Evolutionary conservation across 164 flowering plant species (phyloP), one percentile per base, ranked within the genome.

Genomic region (Stephania japonica): DNA sequence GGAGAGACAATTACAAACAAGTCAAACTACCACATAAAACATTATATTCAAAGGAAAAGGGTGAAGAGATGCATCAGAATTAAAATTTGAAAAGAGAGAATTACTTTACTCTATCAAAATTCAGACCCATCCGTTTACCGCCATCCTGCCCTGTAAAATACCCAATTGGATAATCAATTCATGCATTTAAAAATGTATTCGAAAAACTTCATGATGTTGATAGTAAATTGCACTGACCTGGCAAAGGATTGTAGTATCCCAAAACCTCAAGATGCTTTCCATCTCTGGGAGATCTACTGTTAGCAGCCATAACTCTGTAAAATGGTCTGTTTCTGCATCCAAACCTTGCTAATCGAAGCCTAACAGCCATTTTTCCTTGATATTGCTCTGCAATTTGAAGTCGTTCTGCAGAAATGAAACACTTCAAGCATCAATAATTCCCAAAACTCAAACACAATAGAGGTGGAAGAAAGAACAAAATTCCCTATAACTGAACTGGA

Each of bases 91-190:
- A 73, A 8, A 41, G 42, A 7, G 7, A 64, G 21, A 85, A 95
- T 89, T 86, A 95, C 98, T 95, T 95, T 49, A 95, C 85, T 81
- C 99, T 83, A 25, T 95, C 99, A 71, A 95, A 95, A 50, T 92
- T 91, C 23, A 95, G 86, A 68, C 98, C 98, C 98, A 95, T 91
- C 66, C 98, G 79, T 80, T 92, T 95, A 11, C 92, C 92, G 19
- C 92, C 96, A 87, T 95, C 99, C 80, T 91, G 88, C 47, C 93
- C 99, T 94, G 77, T 67, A 32, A 81, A 3, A 70, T 62, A 27
- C 24, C 14, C 50, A 72, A 72, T 26, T 18, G 19, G 32, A 32
- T 56, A 32, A 56, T 32, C 38, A 4, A 32, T 32, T 32, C 38
- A 32, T 4, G 38, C 2, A 32, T 32, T 32, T 32, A 32, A 32